Conservation (phyloP, 192 early-diverging fungal species). For the Coemansia sp. region DNA sequence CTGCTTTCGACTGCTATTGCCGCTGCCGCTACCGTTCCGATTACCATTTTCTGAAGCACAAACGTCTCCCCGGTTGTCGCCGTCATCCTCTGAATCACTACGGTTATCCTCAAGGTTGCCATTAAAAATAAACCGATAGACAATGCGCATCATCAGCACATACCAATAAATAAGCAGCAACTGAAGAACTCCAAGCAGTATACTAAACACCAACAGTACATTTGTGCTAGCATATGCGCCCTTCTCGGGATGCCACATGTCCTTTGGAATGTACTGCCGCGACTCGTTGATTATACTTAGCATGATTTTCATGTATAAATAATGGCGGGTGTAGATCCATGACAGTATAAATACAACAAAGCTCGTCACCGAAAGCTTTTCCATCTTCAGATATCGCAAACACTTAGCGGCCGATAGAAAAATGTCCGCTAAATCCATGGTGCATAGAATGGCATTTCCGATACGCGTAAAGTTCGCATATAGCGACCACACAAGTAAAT, state of each 20-base stretch:
- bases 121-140: conserved; percentile 57
- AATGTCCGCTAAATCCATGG: conserved; percentile 80
- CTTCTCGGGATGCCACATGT: conserved; percentile 27
- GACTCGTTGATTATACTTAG: conserved; percentile 58
- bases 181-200: conserved; percentile 55
- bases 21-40: no score
- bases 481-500: conserved; percentile 64
- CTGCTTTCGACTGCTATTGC: no score
- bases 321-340: conserved; percentile 77
- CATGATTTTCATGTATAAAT: conserved; percentile 65
- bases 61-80: conserved; percentile 6
- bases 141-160: conserved; percentile 61
- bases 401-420: conserved; percentile 76
- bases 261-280: not conserved
- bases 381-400: conserved; percentile 67
- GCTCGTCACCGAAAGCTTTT: conserved; percentile 55
- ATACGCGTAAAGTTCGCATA: conserved; percentile 69
- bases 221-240: conserved; percentile 25
- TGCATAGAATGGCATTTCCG: conserved; percentile 72
- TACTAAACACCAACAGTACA: conserved; percentile 12
- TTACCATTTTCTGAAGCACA: no score
- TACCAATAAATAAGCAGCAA: conserved; percentile 69
- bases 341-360: conserved; percentile 70
- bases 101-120: conserved; percentile 63
- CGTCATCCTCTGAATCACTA: conserved; percentile 63